Evolutionary conservation across 768 basidiomycete genomes (phyloP).

Genomic region (Pisolithus marmoratus): DNA sequence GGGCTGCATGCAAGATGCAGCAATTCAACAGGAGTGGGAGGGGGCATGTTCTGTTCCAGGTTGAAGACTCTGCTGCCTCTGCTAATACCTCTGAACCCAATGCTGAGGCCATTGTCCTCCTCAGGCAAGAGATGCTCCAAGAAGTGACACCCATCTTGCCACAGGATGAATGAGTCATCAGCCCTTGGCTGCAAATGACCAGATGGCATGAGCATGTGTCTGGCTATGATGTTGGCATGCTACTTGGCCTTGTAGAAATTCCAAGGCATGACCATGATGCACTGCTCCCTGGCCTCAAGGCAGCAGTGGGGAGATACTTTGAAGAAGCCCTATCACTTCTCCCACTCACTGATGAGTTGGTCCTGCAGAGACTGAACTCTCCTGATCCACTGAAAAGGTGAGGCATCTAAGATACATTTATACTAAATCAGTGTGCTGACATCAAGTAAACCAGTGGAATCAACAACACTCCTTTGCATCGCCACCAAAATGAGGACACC

Average conservation of each 20-base stretch:
- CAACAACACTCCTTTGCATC: slow-evolving; percentile 20
- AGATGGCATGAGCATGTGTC: slow-evolving; percentile 4
- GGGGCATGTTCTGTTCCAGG: no score
- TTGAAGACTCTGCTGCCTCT: no score
- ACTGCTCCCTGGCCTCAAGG: not conserved
- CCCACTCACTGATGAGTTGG: slow-evolving; percentile 1
- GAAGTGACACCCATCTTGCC: no score
- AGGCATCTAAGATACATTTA: not conserved
- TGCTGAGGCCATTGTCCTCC: no score
- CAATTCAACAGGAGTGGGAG: no score
- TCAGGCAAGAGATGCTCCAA: no score
- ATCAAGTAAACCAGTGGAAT: slow-evolving; percentile 8
- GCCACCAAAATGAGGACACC: slow-evolving; percentile 7
- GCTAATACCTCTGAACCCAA: no score
- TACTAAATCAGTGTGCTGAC: not conserved
- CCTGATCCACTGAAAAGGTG: slow-evolving; percentile 5
- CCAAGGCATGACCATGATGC: not conserved
- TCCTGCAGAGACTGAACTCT: slow-evolving; percentile 6
- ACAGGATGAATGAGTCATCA: not conserved
- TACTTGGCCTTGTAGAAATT: not conserved
- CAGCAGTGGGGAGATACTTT: slow-evolving; percentile 4
- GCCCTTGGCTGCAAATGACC: slow-evolving; percentile 3
- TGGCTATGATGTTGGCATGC: not conserved
- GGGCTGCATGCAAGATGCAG: no score
- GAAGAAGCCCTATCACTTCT: not conserved